These are phyloP conservation scores for Scenedesmus sp. DNA, from an alignment of 163 green algal species.

Conservation along the genomic window DNA sequence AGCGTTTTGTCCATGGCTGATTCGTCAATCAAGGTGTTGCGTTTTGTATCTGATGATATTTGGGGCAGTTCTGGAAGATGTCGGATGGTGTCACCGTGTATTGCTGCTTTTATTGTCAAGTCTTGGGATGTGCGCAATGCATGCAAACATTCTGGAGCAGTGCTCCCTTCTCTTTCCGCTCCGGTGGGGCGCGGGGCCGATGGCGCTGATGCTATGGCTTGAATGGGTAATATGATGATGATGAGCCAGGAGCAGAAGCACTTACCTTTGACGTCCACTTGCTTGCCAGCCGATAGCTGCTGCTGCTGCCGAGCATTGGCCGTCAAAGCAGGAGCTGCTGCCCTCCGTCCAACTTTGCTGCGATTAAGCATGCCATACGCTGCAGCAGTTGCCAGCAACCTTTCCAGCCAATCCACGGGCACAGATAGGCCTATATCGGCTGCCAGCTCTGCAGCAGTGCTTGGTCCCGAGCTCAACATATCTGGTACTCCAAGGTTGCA, in stretches of 20 bases:
- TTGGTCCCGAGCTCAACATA: constrained; percentile 2
- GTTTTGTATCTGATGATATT: no score
- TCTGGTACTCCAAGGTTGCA: constrained; percentile 42
- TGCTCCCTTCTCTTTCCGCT: no score
- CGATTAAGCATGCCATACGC: constrained; percentile 22
- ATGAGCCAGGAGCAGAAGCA: neutral
- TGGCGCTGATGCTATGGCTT: no score
- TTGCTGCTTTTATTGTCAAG: no score
- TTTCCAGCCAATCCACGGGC: neutral
- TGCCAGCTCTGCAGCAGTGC: constrained; percentile 38
- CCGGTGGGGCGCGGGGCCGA: no score
- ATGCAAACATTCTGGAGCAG: no score
- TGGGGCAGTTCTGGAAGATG: no score
- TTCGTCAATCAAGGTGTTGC: no score
- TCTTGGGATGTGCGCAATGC: no score
- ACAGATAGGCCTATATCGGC: constrained; percentile 1
- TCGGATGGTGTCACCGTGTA: no score
- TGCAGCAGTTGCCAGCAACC: constrained; percentile 13
- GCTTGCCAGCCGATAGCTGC: neutral
- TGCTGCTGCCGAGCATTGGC: neutral
- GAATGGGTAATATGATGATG: no score
- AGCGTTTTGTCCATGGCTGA: no score
- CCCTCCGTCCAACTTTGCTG: neutral
- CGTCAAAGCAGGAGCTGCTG: neutral
- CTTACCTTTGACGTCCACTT: neutral